Conservation (phyloP, 108 stramenopile species). For the Skeletonema potamos region DNA sequence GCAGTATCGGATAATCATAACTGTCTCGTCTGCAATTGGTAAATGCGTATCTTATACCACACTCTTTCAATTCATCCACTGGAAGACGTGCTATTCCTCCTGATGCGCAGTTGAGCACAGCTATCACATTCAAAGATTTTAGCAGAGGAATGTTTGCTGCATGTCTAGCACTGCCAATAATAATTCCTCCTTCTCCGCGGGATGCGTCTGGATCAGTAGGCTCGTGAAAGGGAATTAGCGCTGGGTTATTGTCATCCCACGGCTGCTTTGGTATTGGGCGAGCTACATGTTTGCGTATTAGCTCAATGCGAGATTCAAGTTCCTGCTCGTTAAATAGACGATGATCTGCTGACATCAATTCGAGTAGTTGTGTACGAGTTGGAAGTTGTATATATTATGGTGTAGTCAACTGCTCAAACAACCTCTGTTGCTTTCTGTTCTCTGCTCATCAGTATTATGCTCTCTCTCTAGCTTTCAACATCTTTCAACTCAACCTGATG, state of each 20-base stretch:
- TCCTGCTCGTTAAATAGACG: constrained; percentile 27
- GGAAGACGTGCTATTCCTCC: constrained; percentile 72
- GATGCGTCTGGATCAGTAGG: constrained; percentile 7
- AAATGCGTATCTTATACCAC: constrained; percentile 67
- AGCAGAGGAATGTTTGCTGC: constrained; percentile 56
- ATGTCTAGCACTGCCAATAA: constrained; percentile 70
- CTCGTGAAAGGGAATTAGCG: constrained; percentile 40
- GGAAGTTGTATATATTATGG: too few species aligned
- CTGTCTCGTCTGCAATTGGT: constrained; percentile 74
- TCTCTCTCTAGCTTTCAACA: too few species aligned
- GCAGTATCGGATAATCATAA: constrained; percentile 67
- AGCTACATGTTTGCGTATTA: constrained; percentile 55
- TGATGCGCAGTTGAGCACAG: constrained; percentile 76
- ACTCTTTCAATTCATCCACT: constrained; percentile 60
- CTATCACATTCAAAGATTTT: constrained; percentile 57
- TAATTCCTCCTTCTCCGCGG: constrained; percentile 42
- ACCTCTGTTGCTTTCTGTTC: too few species aligned
- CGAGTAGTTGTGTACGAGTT: too few species aligned
- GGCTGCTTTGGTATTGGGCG: constrained; percentile 52
- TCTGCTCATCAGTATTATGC: too few species aligned
- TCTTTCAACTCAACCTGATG: too few species aligned
- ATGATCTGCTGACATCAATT: too few species aligned
- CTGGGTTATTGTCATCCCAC: constrained; percentile 38
- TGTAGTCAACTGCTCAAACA: too few species aligned
- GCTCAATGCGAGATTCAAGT: constrained; percentile 44